Evolutionary conservation across 2,329 filamentous ascomycete species (phyloP).

Genomic region (Colletotrichum horii): DNA sequence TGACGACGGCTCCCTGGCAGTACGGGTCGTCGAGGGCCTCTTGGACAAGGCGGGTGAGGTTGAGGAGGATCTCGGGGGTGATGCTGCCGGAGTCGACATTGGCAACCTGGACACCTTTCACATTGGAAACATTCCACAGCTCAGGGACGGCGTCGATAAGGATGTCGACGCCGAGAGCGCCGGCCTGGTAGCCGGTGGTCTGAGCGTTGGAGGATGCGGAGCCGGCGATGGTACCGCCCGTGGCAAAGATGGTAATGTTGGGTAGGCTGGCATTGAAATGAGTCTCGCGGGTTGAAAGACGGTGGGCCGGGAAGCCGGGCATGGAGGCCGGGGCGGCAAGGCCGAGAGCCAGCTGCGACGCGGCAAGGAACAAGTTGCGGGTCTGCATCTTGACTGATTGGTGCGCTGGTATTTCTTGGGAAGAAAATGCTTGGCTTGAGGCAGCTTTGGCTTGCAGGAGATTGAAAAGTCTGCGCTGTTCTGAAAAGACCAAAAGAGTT

Average conservation of each 20-base stretch:
- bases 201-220: constrained; percentile 51
- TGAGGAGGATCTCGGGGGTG: constrained; percentile 52
- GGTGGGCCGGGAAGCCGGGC: neutral
- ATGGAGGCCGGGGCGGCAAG: constrained; percentile 9
- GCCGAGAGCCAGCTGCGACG: constrained; percentile 6
- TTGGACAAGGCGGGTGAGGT: constrained; percentile 53
- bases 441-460: neutral
- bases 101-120: constrained; percentile 56
- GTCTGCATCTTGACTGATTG: constrained; percentile 1
- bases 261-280: constrained; percentile 49
- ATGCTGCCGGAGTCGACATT: constrained; percentile 54
- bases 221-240: constrained; percentile 65
- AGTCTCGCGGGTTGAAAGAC: constrained; percentile 6
- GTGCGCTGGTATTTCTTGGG: neutral
- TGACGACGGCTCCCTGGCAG: constrained; percentile 59
- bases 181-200: constrained; percentile 47
- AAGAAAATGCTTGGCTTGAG: neutral
- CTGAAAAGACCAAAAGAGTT: neutral
- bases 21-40: constrained; percentile 47
- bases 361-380: neutral
- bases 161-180: constrained; percentile 50
- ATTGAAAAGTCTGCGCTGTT: neutral
- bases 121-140: constrained; percentile 58
- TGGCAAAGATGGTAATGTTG: constrained; percentile 62
- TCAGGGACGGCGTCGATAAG: constrained; percentile 61